Evolutionary conservation across 1,139 yeast genomes (phyloP).

Genomic region (Ashbya aceris): DNA sequence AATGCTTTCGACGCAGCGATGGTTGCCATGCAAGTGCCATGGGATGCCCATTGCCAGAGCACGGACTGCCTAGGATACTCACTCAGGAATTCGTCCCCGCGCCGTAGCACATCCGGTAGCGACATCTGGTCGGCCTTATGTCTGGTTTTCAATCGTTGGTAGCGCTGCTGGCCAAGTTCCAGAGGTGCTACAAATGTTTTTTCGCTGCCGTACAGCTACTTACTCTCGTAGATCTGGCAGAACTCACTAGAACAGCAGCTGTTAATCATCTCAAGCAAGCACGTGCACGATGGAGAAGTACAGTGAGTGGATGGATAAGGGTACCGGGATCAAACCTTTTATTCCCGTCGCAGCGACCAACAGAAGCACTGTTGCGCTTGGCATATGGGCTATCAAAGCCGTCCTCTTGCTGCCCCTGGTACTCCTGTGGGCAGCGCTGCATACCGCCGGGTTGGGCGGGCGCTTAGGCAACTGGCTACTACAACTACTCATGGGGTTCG

Average conservation of each 20-base stretch:
- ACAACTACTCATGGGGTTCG: slow-evolving; percentile 24
- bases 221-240: no score
- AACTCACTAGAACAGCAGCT: no score
- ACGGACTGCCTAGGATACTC: slow-evolving; percentile 49
- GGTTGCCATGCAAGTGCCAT: slow-evolving; percentile 59
- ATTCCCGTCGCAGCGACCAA: slow-evolving; percentile 35
- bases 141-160: background rate
- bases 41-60: slow-evolving; percentile 62
- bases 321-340: slow-evolving; percentile 77
- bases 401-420: slow-evolving; percentile 13
- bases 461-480: slow-evolving; percentile 14
- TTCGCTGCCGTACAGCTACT: background rate
- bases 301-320: slow-evolving; percentile 66
- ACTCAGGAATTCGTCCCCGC: slow-evolving; percentile 69
- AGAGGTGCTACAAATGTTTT: no score
- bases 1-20: slow-evolving; percentile 59
- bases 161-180: no score
- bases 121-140: slow-evolving; percentile 41
- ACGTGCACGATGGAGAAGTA: slow-evolving; percentile 55
- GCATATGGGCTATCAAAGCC: slow-evolving; percentile 1
- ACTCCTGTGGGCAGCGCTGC: slow-evolving; percentile 10
- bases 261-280: no score
- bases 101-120: slow-evolving; percentile 54
- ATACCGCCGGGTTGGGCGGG: slow-evolving; percentile 10
- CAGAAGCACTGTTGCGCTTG: background rate